Evolutionary conservation across 2,329 filamentous ascomycete genomes (phyloP).

Genomic region (Diaporthe vaccinii): DNA sequence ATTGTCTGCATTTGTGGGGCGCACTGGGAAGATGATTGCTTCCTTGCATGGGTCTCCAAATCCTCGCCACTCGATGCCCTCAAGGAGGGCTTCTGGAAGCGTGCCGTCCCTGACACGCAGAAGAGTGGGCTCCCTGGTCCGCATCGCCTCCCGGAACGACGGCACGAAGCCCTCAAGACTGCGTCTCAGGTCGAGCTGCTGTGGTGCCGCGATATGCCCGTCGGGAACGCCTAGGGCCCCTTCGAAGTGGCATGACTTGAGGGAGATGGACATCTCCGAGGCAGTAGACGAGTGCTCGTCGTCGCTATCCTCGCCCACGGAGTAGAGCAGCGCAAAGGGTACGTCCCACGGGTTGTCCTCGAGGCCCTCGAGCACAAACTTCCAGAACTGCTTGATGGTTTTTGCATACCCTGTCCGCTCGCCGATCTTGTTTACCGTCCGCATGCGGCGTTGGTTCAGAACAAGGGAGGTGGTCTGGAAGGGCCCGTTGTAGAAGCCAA

Average conservation of each 20-base stretch:
- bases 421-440: conserved; percentile 52
- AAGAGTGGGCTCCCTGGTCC: conserved; percentile 51
- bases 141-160: conserved; percentile 54
- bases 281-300: conserved; percentile 51
- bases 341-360: conserved; percentile 54
- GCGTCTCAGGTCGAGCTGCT: conserved; percentile 53
- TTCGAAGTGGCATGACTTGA: conserved; percentile 53
- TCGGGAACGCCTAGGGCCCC: conserved; percentile 52
- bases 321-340: conserved; percentile 57
- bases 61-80: conserved; percentile 66
- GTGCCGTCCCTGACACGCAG: conserved; percentile 56
- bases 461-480: conserved; percentile 54
- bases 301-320: conserved; percentile 55
- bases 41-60: conserved; percentile 68
- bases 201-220: conserved; percentile 50
- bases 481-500: conserved; percentile 57
- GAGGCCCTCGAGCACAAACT: conserved; percentile 49
- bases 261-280: conserved; percentile 53
- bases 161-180: conserved; percentile 53
- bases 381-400: conserved; percentile 53
- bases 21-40: conserved; percentile 73
- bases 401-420: conserved; percentile 49
- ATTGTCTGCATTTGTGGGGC: conserved; percentile 68
- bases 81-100: conserved; percentile 64
- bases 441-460: conserved; percentile 50